These are phyloP conservation scores for Teratosphaeria nubilosa DNA, from an alignment of 2,329 filamentous ascomycete species.

Conservation along the genomic window DNA sequence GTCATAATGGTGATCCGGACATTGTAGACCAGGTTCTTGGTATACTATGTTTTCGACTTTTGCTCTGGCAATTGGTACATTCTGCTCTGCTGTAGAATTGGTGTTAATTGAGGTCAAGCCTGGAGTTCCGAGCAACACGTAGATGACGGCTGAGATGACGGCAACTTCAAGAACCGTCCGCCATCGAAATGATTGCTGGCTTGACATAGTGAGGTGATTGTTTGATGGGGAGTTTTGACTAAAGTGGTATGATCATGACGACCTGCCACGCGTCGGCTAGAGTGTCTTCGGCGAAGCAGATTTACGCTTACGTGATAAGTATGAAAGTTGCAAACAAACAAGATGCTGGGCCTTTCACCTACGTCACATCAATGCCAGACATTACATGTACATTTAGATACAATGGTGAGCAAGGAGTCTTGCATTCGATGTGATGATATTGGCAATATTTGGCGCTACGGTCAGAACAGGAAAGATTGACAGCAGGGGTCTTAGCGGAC, in stretches of 20 bases:
- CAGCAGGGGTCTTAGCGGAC: not conserved
- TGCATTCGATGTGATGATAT: not conserved
- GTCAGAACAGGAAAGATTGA: not conserved
- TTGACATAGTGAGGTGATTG: conserved; percentile 1
- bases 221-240: not conserved
- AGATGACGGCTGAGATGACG: conserved; percentile 21
- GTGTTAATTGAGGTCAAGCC: conserved; percentile 8
- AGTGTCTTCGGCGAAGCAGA: not conserved
- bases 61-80: conserved; percentile 10
- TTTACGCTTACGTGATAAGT: not conserved
- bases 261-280: not conserved
- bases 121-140: conserved; percentile 23
- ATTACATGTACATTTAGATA: too few relatives aligned
- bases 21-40: conserved; percentile 30
- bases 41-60: conserved; percentile 32
- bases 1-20: conserved; percentile 28
- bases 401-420: too few relatives aligned
- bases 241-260: not conserved
- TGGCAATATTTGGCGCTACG: not conserved
- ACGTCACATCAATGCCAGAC: too few relatives aligned
- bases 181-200: conserved; percentile 10
- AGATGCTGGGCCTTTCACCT: too few relatives aligned
- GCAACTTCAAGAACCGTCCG: conserved; percentile 24
- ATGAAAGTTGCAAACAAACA: not conserved
- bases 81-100: conserved; percentile 2